phyloP scores from a whole-genome alignment of 345 rosid genomes.

The Arabidopsis arenosa region DNA sequence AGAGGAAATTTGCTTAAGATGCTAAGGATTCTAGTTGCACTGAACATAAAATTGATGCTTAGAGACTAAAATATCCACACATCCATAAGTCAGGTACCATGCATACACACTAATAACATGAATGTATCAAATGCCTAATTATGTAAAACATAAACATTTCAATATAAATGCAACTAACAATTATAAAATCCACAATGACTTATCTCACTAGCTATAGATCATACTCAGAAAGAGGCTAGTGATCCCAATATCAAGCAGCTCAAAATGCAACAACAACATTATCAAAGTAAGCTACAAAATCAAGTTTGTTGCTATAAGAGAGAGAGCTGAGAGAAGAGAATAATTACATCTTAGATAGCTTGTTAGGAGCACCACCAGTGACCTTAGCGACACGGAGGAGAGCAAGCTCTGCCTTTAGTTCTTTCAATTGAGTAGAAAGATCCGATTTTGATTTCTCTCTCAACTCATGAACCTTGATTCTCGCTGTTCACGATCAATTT shows the following conservation, averaged over 20 bases:
- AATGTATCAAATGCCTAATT: not conserved
- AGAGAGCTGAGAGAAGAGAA: not conserved
- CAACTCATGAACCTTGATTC: conserved; percentile 64
- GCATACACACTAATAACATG: not conserved
- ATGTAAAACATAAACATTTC: not conserved
- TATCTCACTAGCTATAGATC: not conserved
- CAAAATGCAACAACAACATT: not conserved
- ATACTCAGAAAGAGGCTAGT: not conserved
- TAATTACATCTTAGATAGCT: conserved; percentile 63
- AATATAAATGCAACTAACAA: not conserved
- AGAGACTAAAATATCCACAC: not conserved
- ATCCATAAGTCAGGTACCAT: not conserved
- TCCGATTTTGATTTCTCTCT: conserved; percentile 56
- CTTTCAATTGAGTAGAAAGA: conserved; percentile 54
- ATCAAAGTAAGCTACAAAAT: not conserved
- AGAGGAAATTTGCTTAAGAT: not conserved
- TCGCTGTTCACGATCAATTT: conserved; percentile 42
- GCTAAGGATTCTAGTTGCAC: not conserved
- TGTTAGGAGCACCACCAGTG: conserved; percentile 70
- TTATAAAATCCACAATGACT: not conserved
- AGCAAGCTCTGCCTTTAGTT: conserved; percentile 60
- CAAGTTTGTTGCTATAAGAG: not conserved
- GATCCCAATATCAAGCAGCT: not conserved
- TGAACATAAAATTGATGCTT: not conserved
- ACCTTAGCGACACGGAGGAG: conserved; percentile 73